These are phyloP conservation scores for Vicia villosa DNA, from an alignment of 306 rosid genomes.

Conservation along the genomic window DNA sequence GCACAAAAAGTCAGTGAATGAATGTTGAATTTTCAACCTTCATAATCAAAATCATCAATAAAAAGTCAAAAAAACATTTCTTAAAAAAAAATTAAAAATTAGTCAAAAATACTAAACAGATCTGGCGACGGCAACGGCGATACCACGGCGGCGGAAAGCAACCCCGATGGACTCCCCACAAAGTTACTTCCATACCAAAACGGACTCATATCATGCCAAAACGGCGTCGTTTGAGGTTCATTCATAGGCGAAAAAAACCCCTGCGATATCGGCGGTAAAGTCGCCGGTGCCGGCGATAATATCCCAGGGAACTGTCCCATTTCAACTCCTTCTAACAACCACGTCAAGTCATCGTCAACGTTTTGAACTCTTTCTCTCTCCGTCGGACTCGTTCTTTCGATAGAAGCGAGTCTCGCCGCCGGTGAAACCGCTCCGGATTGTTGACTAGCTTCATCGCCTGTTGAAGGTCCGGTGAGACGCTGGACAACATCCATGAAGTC, in stretches of 20 bases:
- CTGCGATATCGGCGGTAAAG: conserved; percentile 60
- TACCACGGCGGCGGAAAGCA: conserved; percentile 54
- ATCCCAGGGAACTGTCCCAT: conserved; percentile 70
- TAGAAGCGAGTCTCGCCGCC: conserved; percentile 87
- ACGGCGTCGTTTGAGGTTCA: conserved; percentile 50
- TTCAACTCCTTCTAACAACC: conserved; percentile 54
- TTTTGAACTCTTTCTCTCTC: conserved; percentile 49
- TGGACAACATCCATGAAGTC: conserved; percentile 91
- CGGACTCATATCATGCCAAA: conserved; percentile 56
- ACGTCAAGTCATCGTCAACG: conserved; percentile 39
- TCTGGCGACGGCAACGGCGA: conserved; percentile 85
- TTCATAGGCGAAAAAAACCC: conserved; percentile 61
- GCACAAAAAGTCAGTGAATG: conserved; percentile 42
- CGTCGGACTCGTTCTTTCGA: conserved; percentile 74
- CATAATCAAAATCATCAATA: conserved; percentile 10
- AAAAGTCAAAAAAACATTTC: background rate
- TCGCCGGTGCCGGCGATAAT: conserved; percentile 75
- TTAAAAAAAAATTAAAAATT: conserved; percentile 1
- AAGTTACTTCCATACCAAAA: conserved; percentile 53
- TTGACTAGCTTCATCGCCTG: conserved; percentile 36
- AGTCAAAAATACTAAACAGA: conserved; percentile 60
- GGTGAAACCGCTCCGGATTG: conserved; percentile 73
- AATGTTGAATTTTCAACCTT: conserved; percentile 39
- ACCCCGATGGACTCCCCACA: conserved; percentile 69
- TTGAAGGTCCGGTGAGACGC: conserved; percentile 79